phyloP scores from a whole-genome alignment of 257 asterid genomes.

The Echites panduratus region DNA sequence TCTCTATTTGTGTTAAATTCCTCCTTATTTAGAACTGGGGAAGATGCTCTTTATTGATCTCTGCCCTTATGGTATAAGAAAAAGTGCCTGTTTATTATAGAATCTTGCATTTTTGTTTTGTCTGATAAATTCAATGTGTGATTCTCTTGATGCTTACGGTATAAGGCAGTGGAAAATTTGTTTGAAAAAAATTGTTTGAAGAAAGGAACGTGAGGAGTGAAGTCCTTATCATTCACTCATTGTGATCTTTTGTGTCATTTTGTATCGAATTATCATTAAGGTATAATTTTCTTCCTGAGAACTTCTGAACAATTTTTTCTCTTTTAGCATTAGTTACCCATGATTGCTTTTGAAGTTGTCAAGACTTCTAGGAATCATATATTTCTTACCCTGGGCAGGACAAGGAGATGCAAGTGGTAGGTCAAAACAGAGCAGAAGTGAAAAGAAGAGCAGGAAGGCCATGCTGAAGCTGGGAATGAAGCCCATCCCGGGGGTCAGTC shows the following conservation, averaged over 20 bases:
- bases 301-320: background rate
- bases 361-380: background rate
- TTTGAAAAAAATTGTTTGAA: background rate
- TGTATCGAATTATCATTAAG: background rate
- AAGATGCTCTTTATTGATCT: too few species aligned
- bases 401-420: constrained; percentile 51
- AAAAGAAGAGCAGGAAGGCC: constrained; percentile 70
- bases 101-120: too few species aligned
- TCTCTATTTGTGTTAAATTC: background rate
- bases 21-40: background rate
- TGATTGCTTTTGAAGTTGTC: background rate
- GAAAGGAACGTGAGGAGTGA: background rate
- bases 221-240: background rate
- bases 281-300: background rate
- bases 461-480: constrained; percentile 73
- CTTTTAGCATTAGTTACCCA: background rate
- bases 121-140: background rate
- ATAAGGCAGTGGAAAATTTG: too few species aligned
- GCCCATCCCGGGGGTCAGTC: constrained; percentile 55
- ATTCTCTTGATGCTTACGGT: background rate
- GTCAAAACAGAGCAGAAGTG: constrained; percentile 64
- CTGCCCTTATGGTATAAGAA: too few species aligned
- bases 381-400: constrained; percentile 24
- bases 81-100: too few species aligned
- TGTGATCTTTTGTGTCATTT: background rate